A percentile compares a stretch with the other conserved stretches of the same genome.
Evolutionary conservation across 1,284 basidiomycete genomes (phyloP).

Genomic region (Trametes versicolor): DNA sequence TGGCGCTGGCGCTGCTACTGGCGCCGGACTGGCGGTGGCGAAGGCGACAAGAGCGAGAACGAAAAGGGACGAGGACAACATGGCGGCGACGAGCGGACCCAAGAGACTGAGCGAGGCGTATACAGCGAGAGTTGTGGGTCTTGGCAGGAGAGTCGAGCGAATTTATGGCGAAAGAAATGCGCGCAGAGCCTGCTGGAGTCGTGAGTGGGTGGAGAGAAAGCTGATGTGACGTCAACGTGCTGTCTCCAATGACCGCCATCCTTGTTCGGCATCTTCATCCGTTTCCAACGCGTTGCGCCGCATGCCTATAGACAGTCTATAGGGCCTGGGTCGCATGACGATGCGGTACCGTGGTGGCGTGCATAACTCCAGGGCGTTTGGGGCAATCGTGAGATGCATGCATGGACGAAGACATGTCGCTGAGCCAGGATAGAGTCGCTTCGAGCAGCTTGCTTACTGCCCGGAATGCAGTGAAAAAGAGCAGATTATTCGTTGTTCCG

Average conservation of each 20-base stretch:
- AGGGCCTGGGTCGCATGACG: neutral
- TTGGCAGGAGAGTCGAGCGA: slow-evolving; percentile 4
- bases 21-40: slow-evolving; percentile 23
- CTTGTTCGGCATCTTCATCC: neutral
- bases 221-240: slow-evolving; percentile 8
- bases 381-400: too few relatives aligned
- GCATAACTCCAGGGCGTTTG: neutral
- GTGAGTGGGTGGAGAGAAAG: slow-evolving; percentile 1
- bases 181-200: neutral
- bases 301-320: neutral
- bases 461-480: too few relatives aligned
- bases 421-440: too few relatives aligned
- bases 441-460: too few relatives aligned
- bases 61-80: slow-evolving; percentile 12
- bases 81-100: slow-evolving; percentile 7
- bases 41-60: slow-evolving; percentile 20
- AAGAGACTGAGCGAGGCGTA: neutral
- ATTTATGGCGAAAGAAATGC: neutral
- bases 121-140: neutral
- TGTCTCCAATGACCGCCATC: neutral
- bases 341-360: neutral
- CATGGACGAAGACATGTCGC: neutral
- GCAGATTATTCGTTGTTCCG: too few relatives aligned
- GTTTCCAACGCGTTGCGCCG: neutral
- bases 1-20: slow-evolving; percentile 29